Conservation (phyloP, 495 filamentous ascomycete genomes). For the Hypomontagnella submonticulosa region DNA sequence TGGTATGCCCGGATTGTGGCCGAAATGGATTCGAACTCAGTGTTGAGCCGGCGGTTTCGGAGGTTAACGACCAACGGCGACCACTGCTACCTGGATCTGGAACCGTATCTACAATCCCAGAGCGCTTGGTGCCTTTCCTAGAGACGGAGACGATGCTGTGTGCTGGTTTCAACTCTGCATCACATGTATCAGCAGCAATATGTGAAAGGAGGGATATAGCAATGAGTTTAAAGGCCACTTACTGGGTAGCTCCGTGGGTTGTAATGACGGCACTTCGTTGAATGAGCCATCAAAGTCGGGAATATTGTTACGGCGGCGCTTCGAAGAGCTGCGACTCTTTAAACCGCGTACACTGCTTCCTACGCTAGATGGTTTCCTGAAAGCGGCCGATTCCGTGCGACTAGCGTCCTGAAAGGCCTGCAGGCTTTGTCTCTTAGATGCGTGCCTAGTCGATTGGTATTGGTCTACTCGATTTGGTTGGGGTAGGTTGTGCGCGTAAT, state of each 20-base stretch:
- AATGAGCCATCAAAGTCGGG: conserved; percentile 32
- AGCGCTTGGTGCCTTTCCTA: conserved; percentile 25
- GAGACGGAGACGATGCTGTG: conserved; percentile 31
- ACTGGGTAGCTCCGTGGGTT: conserved; percentile 28
- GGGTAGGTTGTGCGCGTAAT: conserved; percentile 14
- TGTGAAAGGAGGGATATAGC: neutral
- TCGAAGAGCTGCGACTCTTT: conserved; percentile 22
- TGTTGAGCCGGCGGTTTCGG: conserved; percentile 52
- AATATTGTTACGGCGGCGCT: conserved; percentile 20
- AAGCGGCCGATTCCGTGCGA: conserved; percentile 14
- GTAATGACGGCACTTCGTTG: conserved; percentile 28
- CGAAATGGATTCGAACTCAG: conserved; percentile 54
- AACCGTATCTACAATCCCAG: conserved; percentile 38
- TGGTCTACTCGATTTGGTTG: conserved; percentile 10
- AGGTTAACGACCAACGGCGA: conserved; percentile 56
- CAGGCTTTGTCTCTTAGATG: conserved; percentile 45
- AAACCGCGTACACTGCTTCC: conserved; percentile 21
- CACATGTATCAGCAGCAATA: conserved; percentile 13
- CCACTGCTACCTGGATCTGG: conserved; percentile 49
- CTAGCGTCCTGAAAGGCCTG: conserved; percentile 42
- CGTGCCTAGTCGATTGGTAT: conserved; percentile 16
- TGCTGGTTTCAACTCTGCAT: conserved; percentile 23
- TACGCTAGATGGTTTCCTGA: conserved; percentile 17
- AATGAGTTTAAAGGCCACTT: conserved; percentile 22
- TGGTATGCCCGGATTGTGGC: conserved; percentile 54